These are phyloP conservation scores for Calonectria ilicicola DNA, from an alignment of 2,329 filamentous ascomycete genomes.

Conservation along the genomic window DNA sequence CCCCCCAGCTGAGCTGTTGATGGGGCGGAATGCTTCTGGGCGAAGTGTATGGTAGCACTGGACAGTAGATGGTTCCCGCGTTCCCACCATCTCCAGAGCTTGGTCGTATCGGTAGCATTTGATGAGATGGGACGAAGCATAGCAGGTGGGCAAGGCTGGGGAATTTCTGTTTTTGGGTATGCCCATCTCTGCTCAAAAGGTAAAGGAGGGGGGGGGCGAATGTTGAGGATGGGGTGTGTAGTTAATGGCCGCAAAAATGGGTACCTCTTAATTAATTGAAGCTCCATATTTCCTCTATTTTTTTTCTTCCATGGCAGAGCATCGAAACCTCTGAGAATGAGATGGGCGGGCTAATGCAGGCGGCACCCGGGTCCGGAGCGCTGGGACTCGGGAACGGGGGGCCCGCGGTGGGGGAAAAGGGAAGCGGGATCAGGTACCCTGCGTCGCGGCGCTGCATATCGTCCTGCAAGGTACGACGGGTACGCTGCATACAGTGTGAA, in stretches of 20 bases:
- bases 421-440: constrained; percentile 15
- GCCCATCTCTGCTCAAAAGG: constrained; percentile 4
- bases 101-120: neutral
- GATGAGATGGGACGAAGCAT: neutral
- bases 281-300: neutral
- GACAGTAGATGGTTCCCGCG: neutral
- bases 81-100: neutral
- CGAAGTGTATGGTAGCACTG: neutral
- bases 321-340: constrained; percentile 6
- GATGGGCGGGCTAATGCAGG: constrained; percentile 38
- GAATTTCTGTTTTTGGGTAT: neutral
- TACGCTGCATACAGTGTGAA: neutral
- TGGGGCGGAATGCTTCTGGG: neutral
- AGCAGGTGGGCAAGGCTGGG: neutral
- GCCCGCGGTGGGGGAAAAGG: constrained; percentile 21
- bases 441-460: neutral
- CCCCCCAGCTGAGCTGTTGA: neutral
- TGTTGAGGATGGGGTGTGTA: neutral
- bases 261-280: neutral
- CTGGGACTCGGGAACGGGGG: constrained; percentile 37
- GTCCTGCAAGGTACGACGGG: constrained; percentile 10
- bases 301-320: neutral
- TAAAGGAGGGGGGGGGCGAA: neutral
- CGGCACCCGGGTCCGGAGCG: constrained; percentile 42
- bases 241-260: neutral